Evolutionary conservation across 106 monocot species (phyloP), one percentile per base, ranked within the genome.

Genomic region (Allium sativum): DNA sequence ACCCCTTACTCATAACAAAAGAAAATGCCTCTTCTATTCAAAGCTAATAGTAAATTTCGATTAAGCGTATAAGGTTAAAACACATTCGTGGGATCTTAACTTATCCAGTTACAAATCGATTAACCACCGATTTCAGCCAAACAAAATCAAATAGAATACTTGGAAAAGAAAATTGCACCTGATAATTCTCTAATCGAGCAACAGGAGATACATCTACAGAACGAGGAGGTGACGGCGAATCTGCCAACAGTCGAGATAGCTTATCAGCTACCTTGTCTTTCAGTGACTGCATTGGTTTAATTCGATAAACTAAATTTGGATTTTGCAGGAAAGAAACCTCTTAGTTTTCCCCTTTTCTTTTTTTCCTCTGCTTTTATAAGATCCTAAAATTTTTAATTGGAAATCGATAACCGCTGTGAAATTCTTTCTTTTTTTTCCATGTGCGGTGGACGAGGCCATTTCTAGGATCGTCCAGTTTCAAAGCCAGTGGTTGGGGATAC

Each of bases 181-280:
- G 42, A 59, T 41, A 0, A 41, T 20, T 40, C 42, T 60, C 60
- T 9, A 44, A 60, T 60, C 60, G 60, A 18, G 45, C 55, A 9
- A 71, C 11, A 20, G 75, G 61, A 12, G 53, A 12, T 9, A 44
- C 42, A 44, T 8, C 40, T 18, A 12, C 44, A 55, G 20, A 12
- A 13, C 18, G 44, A 55, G 67, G 15, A 55, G 67, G 15, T 18
- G 66, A 12, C 56, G 80, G 70, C 10, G 84, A 75, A 53, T 89
- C 88, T 19, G 74, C 75, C 19, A 84, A 67, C 17, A 89, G 67
- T 57, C 81, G 81, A 42, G 84, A 75, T 42, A 89, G 74, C 81
- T 73, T 81, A 9, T 73, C 78, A 21, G 81, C 62, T 43, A 89
- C 69, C 80, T 76, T 89, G 50, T 78, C 88, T 68, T 80, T 88